Conservation (phyloP, 352 stramenopile species). For the Phytophthora palmivora region DNA sequence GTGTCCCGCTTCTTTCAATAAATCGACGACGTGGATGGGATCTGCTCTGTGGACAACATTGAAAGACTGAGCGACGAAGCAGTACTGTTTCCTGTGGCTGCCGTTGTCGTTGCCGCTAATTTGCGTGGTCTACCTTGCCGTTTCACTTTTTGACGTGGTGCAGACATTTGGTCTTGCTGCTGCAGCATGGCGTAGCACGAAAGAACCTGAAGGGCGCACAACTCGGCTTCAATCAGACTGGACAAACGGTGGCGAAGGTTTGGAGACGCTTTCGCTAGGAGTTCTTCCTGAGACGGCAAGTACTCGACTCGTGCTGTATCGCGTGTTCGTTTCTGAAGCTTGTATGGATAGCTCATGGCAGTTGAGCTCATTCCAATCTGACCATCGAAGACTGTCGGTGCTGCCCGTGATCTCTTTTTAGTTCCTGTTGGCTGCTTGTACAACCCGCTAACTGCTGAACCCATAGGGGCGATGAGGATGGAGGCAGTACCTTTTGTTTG, state of each 20-base stretch:
- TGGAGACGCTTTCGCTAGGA: conserved; percentile 75
- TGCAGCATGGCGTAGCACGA: conserved; percentile 76
- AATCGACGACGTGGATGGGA: conserved; percentile 59
- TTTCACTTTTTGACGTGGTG: conserved; percentile 36
- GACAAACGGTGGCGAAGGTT: conserved; percentile 74
- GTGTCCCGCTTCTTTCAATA: conserved; percentile 42
- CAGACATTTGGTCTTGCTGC: conserved; percentile 46
- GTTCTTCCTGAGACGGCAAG: conserved; percentile 78
- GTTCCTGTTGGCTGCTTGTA: conserved; percentile 23
- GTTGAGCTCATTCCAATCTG: conserved; percentile 11
- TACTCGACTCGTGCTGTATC: conserved; percentile 37
- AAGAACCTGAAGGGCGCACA: conserved; percentile 84
- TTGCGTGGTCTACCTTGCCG: conserved; percentile 23
- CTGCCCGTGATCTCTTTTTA: conserved; percentile 47
- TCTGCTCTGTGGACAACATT: conserved; percentile 67
- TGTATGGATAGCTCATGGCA: conserved; percentile 25
- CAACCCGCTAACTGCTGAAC: conserved; percentile 12
- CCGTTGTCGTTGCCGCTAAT: conserved; percentile 18
- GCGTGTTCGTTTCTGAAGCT: conserved; percentile 33
- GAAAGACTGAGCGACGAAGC: conserved; percentile 42
- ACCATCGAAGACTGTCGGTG: conserved; percentile 13
- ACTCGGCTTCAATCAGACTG: conserved; percentile 78
- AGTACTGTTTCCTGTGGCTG: conserved; percentile 24
- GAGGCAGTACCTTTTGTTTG: conserved; percentile 31
- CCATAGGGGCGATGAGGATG: conserved; percentile 31